Base-by-base conservation (phyloP, 2,329 filamentous ascomycete species). In the Aureobasidium mangrovei region DNA sequence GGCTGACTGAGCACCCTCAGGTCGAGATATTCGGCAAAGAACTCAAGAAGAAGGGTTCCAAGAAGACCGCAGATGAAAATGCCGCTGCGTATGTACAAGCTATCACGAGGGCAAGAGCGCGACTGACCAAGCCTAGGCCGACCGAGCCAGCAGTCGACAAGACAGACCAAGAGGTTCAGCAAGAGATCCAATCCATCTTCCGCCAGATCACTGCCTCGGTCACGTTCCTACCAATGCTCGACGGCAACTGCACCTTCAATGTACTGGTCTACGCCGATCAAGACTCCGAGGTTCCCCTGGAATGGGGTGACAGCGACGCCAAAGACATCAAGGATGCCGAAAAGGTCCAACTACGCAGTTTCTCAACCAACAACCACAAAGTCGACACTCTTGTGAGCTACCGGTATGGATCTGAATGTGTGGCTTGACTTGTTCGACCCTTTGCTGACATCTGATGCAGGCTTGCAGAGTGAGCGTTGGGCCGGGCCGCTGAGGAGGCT, bases 271-370 rank as follows among this genome's bases (percentile, higher is more conserved):
- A 98, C 68, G 93, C 93, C 51, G 91, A 98, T 68, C 91, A 91
- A 18, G 91, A 97, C 71, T 93, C 87, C 56, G 91, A 97, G 45
- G 93, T 98, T 10, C 93, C 93, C 3, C 85, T 98, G 56, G 93
- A 98, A 70, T 98, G 93, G 93, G 93, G 93, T 44, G 93, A 98
- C 73, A 95, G 89, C 62, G 93, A 97, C 70, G 91, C 91, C 53
- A 96, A 95, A 74, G 93, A 98, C 76, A 96, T 98, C 61, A 78
- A 84, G 67, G 88, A 93, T 63, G 91, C 88, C 40, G 93, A 98
- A 76, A 90, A 93, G 67, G 93, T 98, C 31, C 91, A 96, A 73
- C 74, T 98, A 66, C 81, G 93, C 57, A 95, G 91, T 60, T 98
- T 97, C 74, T 96, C 91, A 70, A 98, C 93, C 12, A 90, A 85